Conservation (phyloP, 805 yeast genomes). For the Schwanniomyces polymorphus region DNA sequence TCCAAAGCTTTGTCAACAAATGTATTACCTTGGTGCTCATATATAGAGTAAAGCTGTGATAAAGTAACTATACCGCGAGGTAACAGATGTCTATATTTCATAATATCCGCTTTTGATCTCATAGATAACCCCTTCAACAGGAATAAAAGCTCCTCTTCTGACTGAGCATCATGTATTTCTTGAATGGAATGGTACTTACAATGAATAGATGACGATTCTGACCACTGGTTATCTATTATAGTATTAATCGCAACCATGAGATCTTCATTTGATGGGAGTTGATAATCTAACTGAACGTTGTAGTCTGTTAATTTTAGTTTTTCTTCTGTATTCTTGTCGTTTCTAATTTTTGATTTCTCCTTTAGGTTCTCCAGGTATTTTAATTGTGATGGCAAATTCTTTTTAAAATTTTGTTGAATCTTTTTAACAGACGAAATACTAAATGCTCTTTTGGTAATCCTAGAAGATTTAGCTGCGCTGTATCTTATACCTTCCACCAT, state of each 20-base stretch:
- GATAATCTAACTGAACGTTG: slow-evolving; percentile 41
- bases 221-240: slow-evolving; percentile 36
- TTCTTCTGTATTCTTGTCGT: not conserved
- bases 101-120: slow-evolving; percentile 34
- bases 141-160: slow-evolving; percentile 28
- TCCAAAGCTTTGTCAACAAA: slow-evolving; percentile 50
- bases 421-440: slow-evolving; percentile 25
- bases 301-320: slow-evolving; percentile 26
- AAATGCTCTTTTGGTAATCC: slow-evolving; percentile 19
- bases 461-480: slow-evolving; percentile 42
- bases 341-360: slow-evolving; percentile 3
- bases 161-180: slow-evolving; percentile 4
- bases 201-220: slow-evolving; percentile 31
- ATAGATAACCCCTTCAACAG: slow-evolving; percentile 33
- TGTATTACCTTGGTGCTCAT: slow-evolving; percentile 44
- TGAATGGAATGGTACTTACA: slow-evolving; percentile 17
- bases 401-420: slow-evolving; percentile 22
- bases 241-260: slow-evolving; percentile 31
- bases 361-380: slow-evolving; percentile 16
- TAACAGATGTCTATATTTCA: slow-evolving; percentile 33
- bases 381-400: slow-evolving; percentile 24
- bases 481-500: slow-evolving; percentile 17
- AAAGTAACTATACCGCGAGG: slow-evolving; percentile 43
- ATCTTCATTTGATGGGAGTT: slow-evolving; percentile 28
- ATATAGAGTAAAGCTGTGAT: slow-evolving; percentile 51